Evolutionary conservation across 1,284 basidiomycete species (phyloP), one percentile per base, ranked within the genome.

Genomic region (Microbotryomycetes sp.): DNA sequence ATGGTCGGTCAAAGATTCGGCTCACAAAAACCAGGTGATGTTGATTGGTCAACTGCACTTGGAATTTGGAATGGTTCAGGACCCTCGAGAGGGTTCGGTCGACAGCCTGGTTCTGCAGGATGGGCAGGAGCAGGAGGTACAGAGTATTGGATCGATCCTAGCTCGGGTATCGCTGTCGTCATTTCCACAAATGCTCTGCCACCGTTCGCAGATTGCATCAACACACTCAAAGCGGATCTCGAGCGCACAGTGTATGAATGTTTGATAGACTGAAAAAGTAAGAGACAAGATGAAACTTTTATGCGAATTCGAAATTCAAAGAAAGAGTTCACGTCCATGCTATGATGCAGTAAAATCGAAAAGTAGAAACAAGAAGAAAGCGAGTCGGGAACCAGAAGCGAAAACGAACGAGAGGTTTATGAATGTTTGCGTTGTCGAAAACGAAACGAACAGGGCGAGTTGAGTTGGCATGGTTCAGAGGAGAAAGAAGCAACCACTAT

Each of bases 101-200:
- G 72, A 21, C 41, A 54, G 18, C 56, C 57, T 1, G 72, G 73
- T 1, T 70, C 66, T 29, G 68, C 65, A 0, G 70, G 70, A 3
- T 74, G 72, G 71, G 66, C 67, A 1, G 73, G 73, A 9, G 72
- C 71, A 1, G 68, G 69, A 0, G 71, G 72, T 3, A 72, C 70
- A 11, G 57, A 67, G 54, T 73, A 71, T 57, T 74, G 66, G 62
- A 71, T 73, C 9, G 73, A 74, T 45, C 66, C 69, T 3, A 45
- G 13, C 3, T 28, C 56, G 18, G 65, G 67, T 1, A 62, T 74
- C 18, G 66, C 72, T 1, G 72, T 72, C 35, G 35, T 41, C 18
- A 11, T 41, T 11, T 11, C 35, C 18, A 41, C 35, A 18, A 41
- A 41, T 18, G 9, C 18, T 9, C 18, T 41, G 35, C 35, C 35